These are phyloP conservation scores for Neoscytalidium dimidiatum DNA, from an alignment of 2,329 filamentous ascomycete genomes.

Conservation along the genomic window DNA sequence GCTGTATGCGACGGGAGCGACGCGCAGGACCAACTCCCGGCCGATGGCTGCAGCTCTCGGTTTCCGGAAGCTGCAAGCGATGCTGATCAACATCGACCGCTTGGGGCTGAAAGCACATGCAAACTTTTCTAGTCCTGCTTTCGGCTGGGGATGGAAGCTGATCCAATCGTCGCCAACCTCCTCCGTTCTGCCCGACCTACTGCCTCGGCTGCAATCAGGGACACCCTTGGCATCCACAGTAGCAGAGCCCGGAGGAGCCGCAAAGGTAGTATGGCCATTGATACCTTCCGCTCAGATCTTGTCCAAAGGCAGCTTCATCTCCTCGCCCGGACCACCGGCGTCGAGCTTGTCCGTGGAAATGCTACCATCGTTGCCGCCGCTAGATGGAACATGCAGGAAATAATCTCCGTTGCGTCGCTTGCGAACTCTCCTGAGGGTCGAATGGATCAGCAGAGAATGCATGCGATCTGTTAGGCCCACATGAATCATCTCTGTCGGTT, in stretches of 20 bases:
- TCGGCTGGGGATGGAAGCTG: background rate
- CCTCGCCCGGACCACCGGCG: background rate
- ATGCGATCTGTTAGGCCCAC: too few species aligned
- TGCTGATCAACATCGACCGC: background rate
- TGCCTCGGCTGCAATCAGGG: background rate
- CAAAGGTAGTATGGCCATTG: background rate
- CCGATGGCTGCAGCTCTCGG: background rate
- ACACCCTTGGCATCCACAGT: background rate
- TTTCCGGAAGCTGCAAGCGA: background rate
- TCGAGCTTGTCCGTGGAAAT: background rate
- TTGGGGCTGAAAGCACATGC: constrained; percentile 11
- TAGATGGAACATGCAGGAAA: background rate
- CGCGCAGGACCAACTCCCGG: background rate
- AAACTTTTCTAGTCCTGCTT: background rate
- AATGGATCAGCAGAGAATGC: too few species aligned
- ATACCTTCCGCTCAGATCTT: background rate
- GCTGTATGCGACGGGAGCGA: background rate
- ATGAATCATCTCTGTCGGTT: too few species aligned
- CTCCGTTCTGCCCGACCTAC: background rate
- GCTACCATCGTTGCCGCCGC: background rate
- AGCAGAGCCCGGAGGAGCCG: background rate
- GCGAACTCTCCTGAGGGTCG: too few species aligned
- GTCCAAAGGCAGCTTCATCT: background rate
- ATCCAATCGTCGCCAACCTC: background rate
- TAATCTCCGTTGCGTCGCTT: too few species aligned